Conservation (phyloP, 371 early-diverging fungal genomes). For the Ordospora colligata region DNA sequence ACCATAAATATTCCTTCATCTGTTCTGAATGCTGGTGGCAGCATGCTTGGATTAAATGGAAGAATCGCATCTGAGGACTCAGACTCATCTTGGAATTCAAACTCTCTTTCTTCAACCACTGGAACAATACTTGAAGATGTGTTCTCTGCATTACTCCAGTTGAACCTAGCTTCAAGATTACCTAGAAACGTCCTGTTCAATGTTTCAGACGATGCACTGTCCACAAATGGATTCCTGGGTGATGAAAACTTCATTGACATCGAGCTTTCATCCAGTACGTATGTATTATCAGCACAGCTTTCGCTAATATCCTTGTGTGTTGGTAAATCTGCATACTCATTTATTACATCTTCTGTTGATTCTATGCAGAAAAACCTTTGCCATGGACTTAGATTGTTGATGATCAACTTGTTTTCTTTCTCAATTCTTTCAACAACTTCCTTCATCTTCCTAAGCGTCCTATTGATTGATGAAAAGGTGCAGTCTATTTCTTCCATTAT, state of each 20-base stretch:
- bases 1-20: constrained; percentile 31
- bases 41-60: constrained; percentile 25
- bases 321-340: background rate
- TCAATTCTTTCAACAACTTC: constrained; percentile 14
- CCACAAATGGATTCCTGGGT: constrained; percentile 47
- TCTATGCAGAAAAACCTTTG: constrained; percentile 27
- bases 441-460: constrained; percentile 42
- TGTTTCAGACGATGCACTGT: constrained; percentile 17
- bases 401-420: constrained; percentile 16
- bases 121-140: background rate
- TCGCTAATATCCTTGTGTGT: background rate
- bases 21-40: constrained; percentile 44
- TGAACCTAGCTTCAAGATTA: background rate
- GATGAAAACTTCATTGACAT: constrained; percentile 18
- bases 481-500: constrained; percentile 49
- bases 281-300: background rate
- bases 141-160: background rate
- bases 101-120: background rate
- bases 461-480: constrained; percentile 48
- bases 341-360: background rate
- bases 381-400: constrained; percentile 28
- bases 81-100: constrained; percentile 20
- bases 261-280: background rate
- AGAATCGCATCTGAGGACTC: background rate
- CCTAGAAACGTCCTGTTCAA: constrained; percentile 19